Base-by-base conservation (phyloP, 192 early-diverging fungal species). In the Chytriomyces confervae region DNA sequence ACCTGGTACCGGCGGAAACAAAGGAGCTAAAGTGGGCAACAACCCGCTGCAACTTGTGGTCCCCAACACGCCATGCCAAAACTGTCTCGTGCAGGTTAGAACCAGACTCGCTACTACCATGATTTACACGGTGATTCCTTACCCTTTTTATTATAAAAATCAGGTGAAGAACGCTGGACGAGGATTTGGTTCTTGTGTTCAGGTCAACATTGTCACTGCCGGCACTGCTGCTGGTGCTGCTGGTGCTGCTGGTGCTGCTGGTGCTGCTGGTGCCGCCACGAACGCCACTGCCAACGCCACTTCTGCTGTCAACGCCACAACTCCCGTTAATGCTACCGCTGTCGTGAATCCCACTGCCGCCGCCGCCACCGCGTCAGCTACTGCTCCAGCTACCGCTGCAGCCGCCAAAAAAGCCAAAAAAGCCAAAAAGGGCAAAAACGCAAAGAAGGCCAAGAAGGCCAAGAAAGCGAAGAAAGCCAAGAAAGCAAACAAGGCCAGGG, bases 151-250 rank as follows among this genome's bases (percentile, higher is more conserved):
- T 13, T 13, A 57, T n/a, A 13, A 57, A 57, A 57, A 20, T 57
- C 16, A 57, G 53, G 13, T 57, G 53, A 57, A 13, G 20, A 57
- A 68, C 16, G 27, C 11, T 29, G 18, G n/a, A 24, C n/a, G 10
- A 13, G 62, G 62, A 27, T 64, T 64, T 29, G 62, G 62, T 11
- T 24, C 18, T 6, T 68, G 46, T 48, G 16, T 68, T 29, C 10
- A 11, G 2, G 66, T 68, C 8, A 68, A 68, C 47, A 68, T 68
- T 48, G 66, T 68, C 51, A n/a, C 75, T 50, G 82, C 75, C 23
- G 60, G 69, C 3, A 16, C 66, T 29, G 62, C 62, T n/a, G 78
- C 82, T 8, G 76, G 69, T 13, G 71, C 73, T 6, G 79, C 75
- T 5, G 71, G 65, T 75, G 48, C 71, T 18, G 66, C 62, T 11